A percentile compares a stretch with the other conserved stretches of the same genome.
phyloP scores from a whole-genome alignment of 1,284 basidiomycete genomes.

The Trichosporon coremiiforme region DNA sequence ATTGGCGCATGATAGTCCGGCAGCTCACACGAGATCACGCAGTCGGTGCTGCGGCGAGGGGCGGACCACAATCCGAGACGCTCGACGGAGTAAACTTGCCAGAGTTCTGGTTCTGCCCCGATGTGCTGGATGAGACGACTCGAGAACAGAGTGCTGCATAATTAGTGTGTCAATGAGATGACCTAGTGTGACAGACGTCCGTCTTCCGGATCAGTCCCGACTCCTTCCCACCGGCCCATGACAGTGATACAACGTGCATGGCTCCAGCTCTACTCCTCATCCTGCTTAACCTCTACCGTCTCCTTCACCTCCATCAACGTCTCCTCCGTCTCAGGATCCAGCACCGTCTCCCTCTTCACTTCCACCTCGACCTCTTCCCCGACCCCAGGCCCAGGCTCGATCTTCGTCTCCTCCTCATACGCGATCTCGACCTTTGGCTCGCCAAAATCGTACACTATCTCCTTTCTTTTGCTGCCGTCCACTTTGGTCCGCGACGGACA shows the following conservation, averaged over 20 bases:
- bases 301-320: not conserved
- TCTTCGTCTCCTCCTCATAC: constrained; percentile 60
- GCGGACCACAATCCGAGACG: too few species aligned
- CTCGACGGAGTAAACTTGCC: too few species aligned
- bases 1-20: too few species aligned
- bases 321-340: not conserved
- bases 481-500: constrained; percentile 56
- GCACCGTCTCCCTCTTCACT: not conserved
- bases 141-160: too few species aligned
- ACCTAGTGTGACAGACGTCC: too few species aligned
- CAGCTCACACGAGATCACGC: too few species aligned
- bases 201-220: too few species aligned
- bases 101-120: too few species aligned
- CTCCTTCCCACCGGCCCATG: too few species aligned
- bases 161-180: too few species aligned
- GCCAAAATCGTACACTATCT: constrained; percentile 57
- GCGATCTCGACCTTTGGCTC: constrained; percentile 46
- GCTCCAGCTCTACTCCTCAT: not conserved
- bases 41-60: too few species aligned
- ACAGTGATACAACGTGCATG: not conserved
- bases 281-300: not conserved
- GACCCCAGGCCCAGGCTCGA: not conserved
- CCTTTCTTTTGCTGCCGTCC: constrained; percentile 48
- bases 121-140: too few species aligned
- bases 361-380: not conserved